Base-by-base conservation (phyloP, 1,284 basidiomycete species). In the Hypsizygus ulmarius region DNA sequence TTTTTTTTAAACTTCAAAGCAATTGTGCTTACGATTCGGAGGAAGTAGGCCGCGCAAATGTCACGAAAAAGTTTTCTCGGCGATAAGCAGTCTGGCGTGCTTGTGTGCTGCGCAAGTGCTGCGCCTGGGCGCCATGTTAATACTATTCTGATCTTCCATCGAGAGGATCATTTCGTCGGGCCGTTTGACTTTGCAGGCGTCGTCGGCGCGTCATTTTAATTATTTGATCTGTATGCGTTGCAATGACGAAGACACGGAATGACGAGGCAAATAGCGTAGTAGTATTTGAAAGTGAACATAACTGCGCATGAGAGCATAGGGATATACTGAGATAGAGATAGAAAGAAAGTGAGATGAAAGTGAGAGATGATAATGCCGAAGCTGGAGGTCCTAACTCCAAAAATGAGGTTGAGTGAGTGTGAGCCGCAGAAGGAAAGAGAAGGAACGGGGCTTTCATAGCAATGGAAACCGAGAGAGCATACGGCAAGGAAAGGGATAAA, bases 391-490 rank as follows among this genome's bases (percentile, higher is more conserved):
- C n/a, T 21, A 39, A 30, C 29, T 49, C 27, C 35, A 27, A 15
- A 42, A 30, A 15, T 43, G 39, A 10, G 32, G 9, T 29, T 41
- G 44, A 39, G 47, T 48, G 51, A 53, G 39, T 43, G 46, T 51
- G 39, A 40, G 36, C 33, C 14, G 36, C 39, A 46, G 6, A 42
- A 29, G 12, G 18, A 15, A 12, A 38, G 18, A n/a, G 41, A 18
- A 16, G 12, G 15, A 41, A 27, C 28, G 39, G 18, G 12, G 14
- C 27, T 10, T n/a, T n/a, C n/a, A n/a, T n/a, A n/a, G n/a, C n/a
- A n/a, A 25, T 25, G 4, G 7, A 25, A 25, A 25, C 21, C n/a
- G n/a, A 25, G 21, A 25, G 21, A 25, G 21, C 21, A 7, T 25
- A 25, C 21, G 4, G 21, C 4, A 7, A 25, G 4, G 21, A n/a